Evolutionary conservation across 495 filamentous ascomycete genomes (phyloP).

Genomic region (Cladorrhinum samala): DNA sequence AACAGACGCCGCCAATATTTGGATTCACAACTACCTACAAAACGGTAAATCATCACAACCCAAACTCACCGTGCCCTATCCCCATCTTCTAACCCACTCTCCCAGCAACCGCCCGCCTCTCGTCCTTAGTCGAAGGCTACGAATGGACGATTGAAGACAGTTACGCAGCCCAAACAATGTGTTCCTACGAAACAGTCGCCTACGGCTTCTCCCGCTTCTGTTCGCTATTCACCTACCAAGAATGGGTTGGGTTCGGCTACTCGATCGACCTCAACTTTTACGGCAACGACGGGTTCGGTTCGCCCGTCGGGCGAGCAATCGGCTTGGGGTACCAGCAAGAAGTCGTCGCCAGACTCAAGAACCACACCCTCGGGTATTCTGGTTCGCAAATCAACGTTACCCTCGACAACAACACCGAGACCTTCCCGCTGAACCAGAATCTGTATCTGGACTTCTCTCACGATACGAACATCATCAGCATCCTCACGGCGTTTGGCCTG

Average conservation of each 20-base stretch:
- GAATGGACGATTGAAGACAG: slow-evolving; percentile 46
- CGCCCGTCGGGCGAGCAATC: slow-evolving; percentile 54
- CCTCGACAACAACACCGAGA: slow-evolving; percentile 54
- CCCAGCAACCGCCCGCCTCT: slow-evolving; percentile 41
- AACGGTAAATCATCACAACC: slow-evolving; percentile 14
- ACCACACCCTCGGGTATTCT: slow-evolving; percentile 46
- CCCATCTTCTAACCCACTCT: neutral
- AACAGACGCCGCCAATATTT: slow-evolving; percentile 45
- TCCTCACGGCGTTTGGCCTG: slow-evolving; percentile 67
- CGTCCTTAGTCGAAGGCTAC: slow-evolving; percentile 41
- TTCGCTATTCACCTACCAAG: slow-evolving; percentile 57
- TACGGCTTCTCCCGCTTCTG: slow-evolving; percentile 69
- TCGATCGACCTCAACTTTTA: slow-evolving; percentile 56
- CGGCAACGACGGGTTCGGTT: slow-evolving; percentile 52
- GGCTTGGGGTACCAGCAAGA: slow-evolving; percentile 61
- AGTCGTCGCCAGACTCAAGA: slow-evolving; percentile 51
- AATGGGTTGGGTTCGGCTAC: slow-evolving; percentile 73
- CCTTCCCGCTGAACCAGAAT: slow-evolving; percentile 61
- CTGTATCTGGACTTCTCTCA: slow-evolving; percentile 83
- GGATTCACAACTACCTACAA: slow-evolving; percentile 49
- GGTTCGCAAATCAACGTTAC: slow-evolving; percentile 59
- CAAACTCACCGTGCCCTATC: too few relatives aligned
- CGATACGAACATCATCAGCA: slow-evolving; percentile 70
- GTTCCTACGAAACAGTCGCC: slow-evolving; percentile 66
- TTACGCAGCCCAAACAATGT: slow-evolving; percentile 60